Evolutionary conservation across 306 rosid species (phyloP).

Genomic region (Citrullus colocynthis): DNA sequence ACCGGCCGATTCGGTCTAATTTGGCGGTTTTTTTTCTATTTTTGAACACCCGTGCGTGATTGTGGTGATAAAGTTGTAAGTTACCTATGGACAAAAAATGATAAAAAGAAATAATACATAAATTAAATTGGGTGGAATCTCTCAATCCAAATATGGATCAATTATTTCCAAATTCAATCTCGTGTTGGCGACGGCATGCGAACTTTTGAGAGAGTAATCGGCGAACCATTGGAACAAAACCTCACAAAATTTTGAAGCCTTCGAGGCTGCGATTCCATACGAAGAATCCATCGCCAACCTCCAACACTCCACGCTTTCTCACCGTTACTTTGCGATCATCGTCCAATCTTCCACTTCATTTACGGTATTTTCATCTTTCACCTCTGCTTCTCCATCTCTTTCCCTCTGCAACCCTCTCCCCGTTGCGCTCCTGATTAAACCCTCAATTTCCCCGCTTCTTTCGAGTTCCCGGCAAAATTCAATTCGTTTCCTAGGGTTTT

Average conservation of each 20-base stretch:
- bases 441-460: neutral
- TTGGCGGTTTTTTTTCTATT: too few relatives aligned
- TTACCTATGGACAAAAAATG: too few relatives aligned
- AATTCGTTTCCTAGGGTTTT: neutral
- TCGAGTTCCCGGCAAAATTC: constrained; percentile 19
- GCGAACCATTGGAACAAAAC: neutral
- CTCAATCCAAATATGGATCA: neutral
- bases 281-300: constrained; percentile 18
- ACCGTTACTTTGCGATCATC: constrained; percentile 5
- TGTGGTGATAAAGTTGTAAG: too few relatives aligned
- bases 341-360: neutral
- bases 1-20: too few relatives aligned
- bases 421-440: neutral
- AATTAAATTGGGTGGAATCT: neutral
- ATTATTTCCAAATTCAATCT: neutral
- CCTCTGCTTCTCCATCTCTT: neutral
- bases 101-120: neutral
- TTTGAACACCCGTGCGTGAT: too few relatives aligned
- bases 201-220: neutral
- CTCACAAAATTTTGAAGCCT: neutral
- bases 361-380: constrained; percentile 3
- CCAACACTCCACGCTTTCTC: constrained; percentile 7
- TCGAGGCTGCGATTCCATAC: constrained; percentile 10
- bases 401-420: neutral
- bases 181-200: neutral